A percentile compares a stretch with the other conserved stretches of the same genome.
Evolutionary conservation across 257 asterid genomes (phyloP).

Genomic region (Primulina tabacum): DNA sequence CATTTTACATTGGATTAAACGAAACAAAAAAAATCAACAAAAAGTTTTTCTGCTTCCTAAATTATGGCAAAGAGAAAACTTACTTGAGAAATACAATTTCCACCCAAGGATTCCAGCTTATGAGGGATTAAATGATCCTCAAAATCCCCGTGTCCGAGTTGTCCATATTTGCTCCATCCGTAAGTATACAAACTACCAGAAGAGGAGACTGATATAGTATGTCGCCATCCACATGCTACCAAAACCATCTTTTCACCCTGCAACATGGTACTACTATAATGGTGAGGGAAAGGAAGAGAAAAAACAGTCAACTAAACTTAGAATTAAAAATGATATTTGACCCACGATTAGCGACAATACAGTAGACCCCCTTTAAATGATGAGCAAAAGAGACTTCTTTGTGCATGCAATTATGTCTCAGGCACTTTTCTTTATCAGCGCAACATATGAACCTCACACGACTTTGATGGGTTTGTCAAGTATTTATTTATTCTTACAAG

Average conservation of each 20-base stretch:
- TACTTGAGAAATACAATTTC: slow-evolving; percentile 65
- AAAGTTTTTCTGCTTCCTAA: background rate
- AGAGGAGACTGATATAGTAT: slow-evolving; percentile 88
- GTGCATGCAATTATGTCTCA: background rate
- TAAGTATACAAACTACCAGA: slow-evolving; percentile 78
- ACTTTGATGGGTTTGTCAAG: background rate
- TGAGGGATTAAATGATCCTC: slow-evolving; percentile 88
- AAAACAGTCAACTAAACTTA: background rate
- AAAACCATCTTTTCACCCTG: slow-evolving; percentile 82
- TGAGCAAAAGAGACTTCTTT: background rate
- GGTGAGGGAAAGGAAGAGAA: background rate
- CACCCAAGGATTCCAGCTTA: slow-evolving; percentile 65
- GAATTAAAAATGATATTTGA: background rate
- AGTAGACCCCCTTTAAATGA: background rate
- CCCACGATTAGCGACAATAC: background rate
- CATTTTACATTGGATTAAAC: background rate
- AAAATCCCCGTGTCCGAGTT: slow-evolving; percentile 95
- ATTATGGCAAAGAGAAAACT: slow-evolving; percentile 16
- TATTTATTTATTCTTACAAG: background rate
- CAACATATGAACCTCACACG: background rate
- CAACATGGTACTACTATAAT: slow-evolving; percentile 8
- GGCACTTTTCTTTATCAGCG: background rate
- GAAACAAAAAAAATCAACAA: background rate
- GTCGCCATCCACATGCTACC: slow-evolving; percentile 99
- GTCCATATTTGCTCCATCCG: slow-evolving; percentile 99